Evolutionary conservation across 345 rosid species (phyloP), one percentile per base, ranked within the genome.

Genomic region (Lepidium aucheri): DNA sequence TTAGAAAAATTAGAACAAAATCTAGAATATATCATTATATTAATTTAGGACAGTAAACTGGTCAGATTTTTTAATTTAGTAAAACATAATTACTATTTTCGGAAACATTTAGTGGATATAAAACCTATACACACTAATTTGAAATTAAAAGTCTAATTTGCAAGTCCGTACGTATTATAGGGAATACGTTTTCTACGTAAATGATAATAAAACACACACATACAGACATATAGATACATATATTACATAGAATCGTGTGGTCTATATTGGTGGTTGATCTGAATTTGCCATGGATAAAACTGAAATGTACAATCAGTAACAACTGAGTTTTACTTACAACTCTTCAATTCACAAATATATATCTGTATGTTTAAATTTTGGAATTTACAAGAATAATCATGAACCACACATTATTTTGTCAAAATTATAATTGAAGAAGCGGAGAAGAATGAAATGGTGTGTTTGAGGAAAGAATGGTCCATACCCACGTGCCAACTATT

Each of bases 221-320:
- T n/a, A n/a, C 6, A 26, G 5, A 26, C 11, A n/a, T n/a, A n/a
- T n/a, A n/a, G n/a, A n/a, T n/a, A n/a, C n/a, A n/a, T n/a, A n/a
- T n/a, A n/a, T n/a, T n/a, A n/a, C n/a, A n/a, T 6, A 60, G 9
- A 28, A 61, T 34, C 65, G n/a, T 58, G 71, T 58, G 76, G 76
- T 50, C 34, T 16, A 9, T 42, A 28, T 65, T 49, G 47, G 16
- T 72, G 54, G 40, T 58, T 65, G 40, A 65, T 65, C 39, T 34
- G 3, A 58, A 41, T 49, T 8, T 32, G 54, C 33, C 11, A 33
- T 64, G 70, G 70, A 72, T 32, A 71, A 72, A 65, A 65, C 24
- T 58, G 76, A 73, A 35, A 34, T 51, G 72, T 73, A 35, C 72
- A 22, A 6, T 0, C 2, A 24, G 26, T 49, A 35, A 65, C 61